These are phyloP conservation scores for Quillaja saponaria DNA, from an alignment of 306 rosid species.

Conservation along the genomic window DNA sequence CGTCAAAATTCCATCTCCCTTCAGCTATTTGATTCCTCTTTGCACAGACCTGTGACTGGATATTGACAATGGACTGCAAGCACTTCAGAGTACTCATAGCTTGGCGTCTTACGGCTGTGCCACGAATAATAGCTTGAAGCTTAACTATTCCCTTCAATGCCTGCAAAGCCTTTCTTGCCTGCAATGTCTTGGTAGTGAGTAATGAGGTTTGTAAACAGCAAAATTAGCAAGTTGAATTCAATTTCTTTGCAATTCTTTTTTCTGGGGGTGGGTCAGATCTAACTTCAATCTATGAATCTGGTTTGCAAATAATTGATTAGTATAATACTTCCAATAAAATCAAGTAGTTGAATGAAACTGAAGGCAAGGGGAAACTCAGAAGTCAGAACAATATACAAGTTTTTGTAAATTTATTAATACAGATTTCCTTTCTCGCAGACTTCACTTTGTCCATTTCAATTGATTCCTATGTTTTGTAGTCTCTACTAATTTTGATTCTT, in stretches of 20 bases:
- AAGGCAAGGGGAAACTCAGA: too few species aligned
- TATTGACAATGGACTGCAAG: slow-evolving; percentile 83
- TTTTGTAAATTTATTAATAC: too few species aligned
- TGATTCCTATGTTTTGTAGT: background rate
- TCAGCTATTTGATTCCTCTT: slow-evolving; percentile 59
- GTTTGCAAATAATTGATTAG: background rate
- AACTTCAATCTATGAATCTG: background rate
- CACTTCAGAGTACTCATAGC: slow-evolving; percentile 76
- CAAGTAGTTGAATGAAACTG: too few species aligned
- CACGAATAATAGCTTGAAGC: slow-evolving; percentile 92
- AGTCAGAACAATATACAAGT: too few species aligned
- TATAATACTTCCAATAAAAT: too few species aligned
- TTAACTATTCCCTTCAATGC: slow-evolving; percentile 95
- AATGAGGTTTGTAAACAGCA: background rate
- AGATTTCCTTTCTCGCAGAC: too few species aligned
- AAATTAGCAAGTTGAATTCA: slow-evolving; percentile 11
- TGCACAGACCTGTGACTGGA: slow-evolving; percentile 71
- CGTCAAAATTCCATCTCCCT: slow-evolving; percentile 38
- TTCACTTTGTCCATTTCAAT: too few species aligned
- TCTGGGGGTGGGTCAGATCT: background rate
- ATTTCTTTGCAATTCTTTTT: background rate
- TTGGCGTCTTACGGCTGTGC: slow-evolving; percentile 91
- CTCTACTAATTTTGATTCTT: background rate
- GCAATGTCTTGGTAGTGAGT: slow-evolving; percentile 28
- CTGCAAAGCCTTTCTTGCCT: slow-evolving; percentile 88